Evolutionary conservation across 2,329 filamentous ascomycete genomes (phyloP), one percentile per base, ranked within the genome.

Genomic region (Botryotinia narcissicola): DNA sequence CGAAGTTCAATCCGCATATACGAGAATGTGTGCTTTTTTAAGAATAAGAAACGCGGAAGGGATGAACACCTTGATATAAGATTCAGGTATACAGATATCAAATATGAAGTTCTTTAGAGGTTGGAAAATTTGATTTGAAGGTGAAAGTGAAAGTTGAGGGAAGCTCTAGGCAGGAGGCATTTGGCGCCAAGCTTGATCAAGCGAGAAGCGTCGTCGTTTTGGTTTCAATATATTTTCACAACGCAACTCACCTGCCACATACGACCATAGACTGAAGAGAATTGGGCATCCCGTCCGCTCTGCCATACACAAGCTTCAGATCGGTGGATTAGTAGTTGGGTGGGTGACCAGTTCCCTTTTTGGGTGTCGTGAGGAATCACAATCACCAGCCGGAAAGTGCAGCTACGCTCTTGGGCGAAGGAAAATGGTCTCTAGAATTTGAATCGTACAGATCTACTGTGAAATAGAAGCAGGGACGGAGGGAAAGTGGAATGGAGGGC

Each of bases 211-310:
- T 14, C 1, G 54, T 2, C 1, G 4, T 29, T 10, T 3, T 16
- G 20, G 29, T 0, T 14, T 54, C 8, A 54, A 54, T 29, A 68
- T 68, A 68, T 54, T 2, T 4, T 29, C 35, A 32, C 25, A 29
- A 22, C 3, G 14, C 3, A 3, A 0, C 0, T 0, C 0, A 0
- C 0, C 8, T 0, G 0, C 0, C 35, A 68, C 64, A 54, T 68
- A 68, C 68, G 68, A 70, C 68, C 68, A 70, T 61, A 70, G 54
- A 70, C 59, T 70, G 54, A 70, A 62, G 68, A 70, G 37, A 62
- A 70, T 62, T 70, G 68, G 68, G 68, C 68, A 70, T 70, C 68
- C 68, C 68, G 68, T 70, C 68, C 68, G 68, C 68, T 70, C 68
- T 70, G 68, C 68, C 68, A 70, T 70, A 70, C 68, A 70, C 59